Evolutionary conservation across 345 rosid species (phyloP), one percentile per base, ranked within the genome.

Genomic region (Sonneratia caseolaris): DNA sequence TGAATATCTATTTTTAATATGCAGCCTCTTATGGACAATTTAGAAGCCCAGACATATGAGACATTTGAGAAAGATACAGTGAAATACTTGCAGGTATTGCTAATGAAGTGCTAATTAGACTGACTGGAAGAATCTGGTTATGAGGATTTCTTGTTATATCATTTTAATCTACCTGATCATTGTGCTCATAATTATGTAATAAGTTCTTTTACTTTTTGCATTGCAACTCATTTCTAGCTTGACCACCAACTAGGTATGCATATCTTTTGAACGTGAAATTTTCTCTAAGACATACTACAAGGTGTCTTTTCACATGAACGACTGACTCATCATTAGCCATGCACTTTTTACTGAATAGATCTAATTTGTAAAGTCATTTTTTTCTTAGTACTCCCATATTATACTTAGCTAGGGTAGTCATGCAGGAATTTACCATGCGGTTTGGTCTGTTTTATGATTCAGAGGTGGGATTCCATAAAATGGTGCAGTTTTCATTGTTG

Each of bases 11-110:
- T 45, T 43, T 45, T 22, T 18, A 45, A 45, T 68, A 64, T 83
- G 76, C 86, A 95, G 98, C 99, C 98, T 74, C 94, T 95, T 74
- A 92, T 95, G 99, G 99, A 95, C 76, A 95, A 95, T 83, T 85
- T 95, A 61, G 99, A 95, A 83, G 99, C 99, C 73, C 99, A 95
- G 79, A 95, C 99, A 38, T 95, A 92, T 69, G 97, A 95, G 87
- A 95, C 98, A 12, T 95, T 95, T 86, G 99, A 90, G 86, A 95
- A 87, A 86, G 98, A 95, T 80, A 76, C 90, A 0, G 81, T 86
- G 69, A 95, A 95, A 79, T 95, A 92, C 78, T 82, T 74, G n/a
- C 98, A 92, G 94, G 98, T 95, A 84, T 78, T 75, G 70, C 43
- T 18, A 35, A 0, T 62, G 14, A 62, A 27, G 66, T n/a, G 35